Percentiles rank a stretch among this genome's conserved stretches.
Conservation (phyloP, 73 alveolate species). For the Durusdinium trenchii region DNA sequence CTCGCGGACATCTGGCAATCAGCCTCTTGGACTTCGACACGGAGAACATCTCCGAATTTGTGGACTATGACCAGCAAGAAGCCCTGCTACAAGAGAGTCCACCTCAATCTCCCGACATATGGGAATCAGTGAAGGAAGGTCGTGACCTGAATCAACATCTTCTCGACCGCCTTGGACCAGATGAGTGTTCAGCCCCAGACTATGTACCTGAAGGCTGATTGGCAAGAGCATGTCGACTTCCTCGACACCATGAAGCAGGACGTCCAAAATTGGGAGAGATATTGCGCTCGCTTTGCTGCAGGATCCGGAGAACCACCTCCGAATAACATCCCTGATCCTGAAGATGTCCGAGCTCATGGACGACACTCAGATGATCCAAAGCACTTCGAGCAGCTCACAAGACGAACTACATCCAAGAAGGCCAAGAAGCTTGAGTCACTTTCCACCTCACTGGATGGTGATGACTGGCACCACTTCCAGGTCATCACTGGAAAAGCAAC, state of each 20-base stretch:
- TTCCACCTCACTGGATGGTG: neutral
- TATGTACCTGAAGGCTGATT: too few species aligned
- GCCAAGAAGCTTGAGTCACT: neutral
- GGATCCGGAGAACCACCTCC: neutral
- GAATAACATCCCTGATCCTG: neutral
- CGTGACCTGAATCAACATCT: too few species aligned
- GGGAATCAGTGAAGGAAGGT: neutral
- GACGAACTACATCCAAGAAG: conserved; percentile 18
- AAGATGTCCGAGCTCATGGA: neutral
- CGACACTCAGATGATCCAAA: neutral
- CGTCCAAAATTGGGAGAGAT: neutral
- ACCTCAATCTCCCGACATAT: neutral
- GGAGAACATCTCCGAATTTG: neutral
- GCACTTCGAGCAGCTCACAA: neutral
- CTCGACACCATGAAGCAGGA: neutral
- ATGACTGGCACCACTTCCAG: neutral
- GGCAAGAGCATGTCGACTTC: neutral
- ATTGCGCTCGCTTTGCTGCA: neutral
- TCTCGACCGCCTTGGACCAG: too few species aligned
- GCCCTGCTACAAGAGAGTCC: neutral
- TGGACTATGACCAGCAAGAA: neutral
- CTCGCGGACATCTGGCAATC: neutral
- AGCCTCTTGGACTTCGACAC: neutral
- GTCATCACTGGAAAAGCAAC: neutral
- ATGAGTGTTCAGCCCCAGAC: too few species aligned